Evolutionary conservation across 2,329 filamentous ascomycete species (phyloP).

Genomic region (Xylaria multiplex): DNA sequence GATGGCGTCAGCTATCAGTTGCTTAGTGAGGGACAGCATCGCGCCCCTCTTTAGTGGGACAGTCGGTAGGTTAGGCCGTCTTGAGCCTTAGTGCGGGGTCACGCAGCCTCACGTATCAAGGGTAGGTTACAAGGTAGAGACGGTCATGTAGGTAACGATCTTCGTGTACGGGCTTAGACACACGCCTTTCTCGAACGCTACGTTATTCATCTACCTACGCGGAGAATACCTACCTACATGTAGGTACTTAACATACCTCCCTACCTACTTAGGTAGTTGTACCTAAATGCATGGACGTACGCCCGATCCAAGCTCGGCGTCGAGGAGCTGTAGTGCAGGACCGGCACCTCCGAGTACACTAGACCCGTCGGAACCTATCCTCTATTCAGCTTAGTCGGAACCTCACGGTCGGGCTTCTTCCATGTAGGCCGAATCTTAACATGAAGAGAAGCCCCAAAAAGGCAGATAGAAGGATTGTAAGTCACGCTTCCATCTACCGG

Average conservation of each 20-base stretch:
- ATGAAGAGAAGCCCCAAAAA: neutral
- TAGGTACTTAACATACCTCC: no score
- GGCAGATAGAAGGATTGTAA: neutral
- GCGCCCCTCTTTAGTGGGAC: constrained; percentile 18
- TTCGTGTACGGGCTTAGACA: neutral
- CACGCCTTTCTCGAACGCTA: no score
- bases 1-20: constrained; percentile 21
- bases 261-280: no score
- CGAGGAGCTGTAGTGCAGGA: no score
- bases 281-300: no score
- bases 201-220: no score
- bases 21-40: constrained; percentile 30
- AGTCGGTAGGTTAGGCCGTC: neutral
- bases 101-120: neutral
- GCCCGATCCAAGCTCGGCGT: no score
- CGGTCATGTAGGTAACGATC: no score
- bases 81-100: constrained; percentile 13
- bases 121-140: no score
- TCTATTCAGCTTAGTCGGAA: neutral
- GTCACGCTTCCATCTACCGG: neutral
- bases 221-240: no score
- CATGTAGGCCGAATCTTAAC: neutral
- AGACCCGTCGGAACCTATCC: no score
- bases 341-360: no score
- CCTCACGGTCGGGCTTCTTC: neutral